Conservation (phyloP, 2,329 filamentous ascomycete species). For the Arthrobotrys entomopaga region DNA sequence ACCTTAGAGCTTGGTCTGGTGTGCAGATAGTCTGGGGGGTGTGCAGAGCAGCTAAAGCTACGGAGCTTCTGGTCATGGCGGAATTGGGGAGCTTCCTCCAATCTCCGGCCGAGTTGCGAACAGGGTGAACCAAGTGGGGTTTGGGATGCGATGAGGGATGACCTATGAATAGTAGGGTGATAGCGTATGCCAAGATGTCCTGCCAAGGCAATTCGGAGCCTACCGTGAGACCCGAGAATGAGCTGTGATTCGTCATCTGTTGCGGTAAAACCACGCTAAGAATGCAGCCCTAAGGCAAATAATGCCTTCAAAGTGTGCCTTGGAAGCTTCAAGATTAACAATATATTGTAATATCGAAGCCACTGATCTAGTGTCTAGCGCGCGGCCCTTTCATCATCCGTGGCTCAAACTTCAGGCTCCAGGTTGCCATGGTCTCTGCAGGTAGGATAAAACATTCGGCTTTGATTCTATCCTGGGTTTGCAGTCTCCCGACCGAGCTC, state of each 20-base stretch:
- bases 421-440: not conserved
- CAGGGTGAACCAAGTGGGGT: conserved; percentile 24
- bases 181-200: conserved; percentile 47
- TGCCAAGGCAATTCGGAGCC: conserved; percentile 31
- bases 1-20: conserved; percentile 19
- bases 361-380: conserved; percentile 26
- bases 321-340: conserved; percentile 24
- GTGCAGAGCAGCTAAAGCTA: not conserved
- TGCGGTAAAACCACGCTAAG: conserved; percentile 35
- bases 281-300: conserved; percentile 54
- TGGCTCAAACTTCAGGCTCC: conserved; percentile 31
- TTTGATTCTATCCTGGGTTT: conserved; percentile 13
- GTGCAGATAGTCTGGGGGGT: too few species aligned
- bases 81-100: conserved; percentile 1
- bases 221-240: conserved; percentile 42
- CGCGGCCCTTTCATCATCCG: conserved; percentile 20
- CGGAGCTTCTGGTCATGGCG: conserved; percentile 24
- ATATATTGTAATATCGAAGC: conserved; percentile 13
- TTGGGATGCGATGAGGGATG: conserved; percentile 39
- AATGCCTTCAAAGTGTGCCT: conserved; percentile 32
- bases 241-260: conserved; percentile 47
- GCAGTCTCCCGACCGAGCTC: conserved; percentile 24
- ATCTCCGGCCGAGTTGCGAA: conserved; percentile 36
- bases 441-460: conserved; percentile 14
- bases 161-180: conserved; percentile 25